phyloP scores from a whole-genome alignment of 2,329 filamentous ascomycete species.

The Botrytis tulipae region DNA sequence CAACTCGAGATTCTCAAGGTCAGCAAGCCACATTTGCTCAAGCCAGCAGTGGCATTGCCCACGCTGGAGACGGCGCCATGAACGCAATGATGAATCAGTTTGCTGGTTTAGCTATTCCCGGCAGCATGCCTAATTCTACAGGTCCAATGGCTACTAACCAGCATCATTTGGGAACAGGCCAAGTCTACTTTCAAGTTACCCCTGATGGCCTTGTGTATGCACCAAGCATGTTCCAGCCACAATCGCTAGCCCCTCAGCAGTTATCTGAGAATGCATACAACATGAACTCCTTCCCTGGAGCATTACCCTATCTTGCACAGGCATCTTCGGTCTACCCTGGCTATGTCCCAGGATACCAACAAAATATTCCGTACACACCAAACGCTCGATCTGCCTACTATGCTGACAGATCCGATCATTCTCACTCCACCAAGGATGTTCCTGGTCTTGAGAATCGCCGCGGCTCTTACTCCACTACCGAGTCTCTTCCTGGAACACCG shows the following conservation, averaged over 20 bases:
- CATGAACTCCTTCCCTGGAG: slow-evolving; percentile 31
- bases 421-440: slow-evolving; percentile 44
- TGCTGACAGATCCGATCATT: slow-evolving; percentile 35
- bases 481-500: slow-evolving; percentile 64
- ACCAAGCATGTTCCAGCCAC: slow-evolving; percentile 37
- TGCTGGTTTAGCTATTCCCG: slow-evolving; percentile 36
- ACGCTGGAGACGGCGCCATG: slow-evolving; percentile 32
- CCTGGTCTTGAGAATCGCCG: slow-evolving; percentile 64
- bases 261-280: slow-evolving; percentile 36
- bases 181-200: slow-evolving; percentile 33
- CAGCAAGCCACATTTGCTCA: slow-evolving; percentile 32
- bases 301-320: slow-evolving; percentile 37
- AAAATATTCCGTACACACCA: slow-evolving; percentile 38
- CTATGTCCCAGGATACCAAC: slow-evolving; percentile 36
- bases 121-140: slow-evolving; percentile 39
- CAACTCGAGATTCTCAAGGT: slow-evolving; percentile 34
- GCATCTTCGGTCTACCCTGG: slow-evolving; percentile 34
- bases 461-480: slow-evolving; percentile 66
- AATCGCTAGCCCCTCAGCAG: slow-evolving; percentile 31
- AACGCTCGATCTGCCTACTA: slow-evolving; percentile 34
- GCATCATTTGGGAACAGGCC: slow-evolving; percentile 39
- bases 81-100: slow-evolving; percentile 37
- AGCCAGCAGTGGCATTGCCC: slow-evolving; percentile 21
- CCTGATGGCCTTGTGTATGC: slow-evolving; percentile 28
- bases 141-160: slow-evolving; percentile 34